Evolutionary conservation across 345 rosid genomes (phyloP).

Genomic region (Arabidopsis suecica): DNA sequence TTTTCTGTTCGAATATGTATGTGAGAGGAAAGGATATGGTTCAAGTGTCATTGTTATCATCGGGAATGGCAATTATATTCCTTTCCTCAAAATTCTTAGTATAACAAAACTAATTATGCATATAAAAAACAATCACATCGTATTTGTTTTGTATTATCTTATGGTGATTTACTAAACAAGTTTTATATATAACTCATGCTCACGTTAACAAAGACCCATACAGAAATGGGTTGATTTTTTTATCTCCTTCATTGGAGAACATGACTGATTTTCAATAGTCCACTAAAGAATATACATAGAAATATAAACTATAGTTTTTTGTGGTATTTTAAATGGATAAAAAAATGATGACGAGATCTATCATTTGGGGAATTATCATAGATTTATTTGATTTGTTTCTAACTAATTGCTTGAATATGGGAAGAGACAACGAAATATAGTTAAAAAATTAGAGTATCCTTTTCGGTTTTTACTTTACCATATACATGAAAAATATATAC

Average conservation of each 20-base stretch:
- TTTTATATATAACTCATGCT: conserved; percentile 13
- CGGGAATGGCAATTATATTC: conserved; percentile 42
- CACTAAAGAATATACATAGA: not conserved
- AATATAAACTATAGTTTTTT: not conserved
- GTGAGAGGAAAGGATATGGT: conserved; percentile 39
- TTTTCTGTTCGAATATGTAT: conserved; percentile 12
- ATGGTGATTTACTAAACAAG: conserved; percentile 1
- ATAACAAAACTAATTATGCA: not conserved
- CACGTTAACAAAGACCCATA: conserved; percentile 8
- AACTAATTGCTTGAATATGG: conserved; percentile 31
- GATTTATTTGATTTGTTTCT: not conserved
- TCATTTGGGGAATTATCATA: conserved; percentile 10
- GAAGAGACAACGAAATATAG: conserved; percentile 33
- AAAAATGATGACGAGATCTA: not conserved
- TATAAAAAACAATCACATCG: conserved; percentile 21
- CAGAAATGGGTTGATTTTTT: conserved; percentile 6
- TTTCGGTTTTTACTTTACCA: conserved; percentile 39
- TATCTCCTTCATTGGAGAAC: conserved; percentile 16
- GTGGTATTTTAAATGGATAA: not conserved
- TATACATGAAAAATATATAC: conserved; percentile 40
- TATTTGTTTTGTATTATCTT: conserved; percentile 20
- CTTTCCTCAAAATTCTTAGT: conserved; percentile 23
- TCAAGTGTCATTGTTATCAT: conserved; percentile 48
- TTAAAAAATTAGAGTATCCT: conserved; percentile 23
- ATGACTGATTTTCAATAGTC: not conserved